Percentiles rank a stretch among this genome's conserved stretches.
These are phyloP conservation scores for Cercospora zeae-maydis DNA, from an alignment of 2,329 filamentous ascomycete genomes.

Conservation along the genomic window DNA sequence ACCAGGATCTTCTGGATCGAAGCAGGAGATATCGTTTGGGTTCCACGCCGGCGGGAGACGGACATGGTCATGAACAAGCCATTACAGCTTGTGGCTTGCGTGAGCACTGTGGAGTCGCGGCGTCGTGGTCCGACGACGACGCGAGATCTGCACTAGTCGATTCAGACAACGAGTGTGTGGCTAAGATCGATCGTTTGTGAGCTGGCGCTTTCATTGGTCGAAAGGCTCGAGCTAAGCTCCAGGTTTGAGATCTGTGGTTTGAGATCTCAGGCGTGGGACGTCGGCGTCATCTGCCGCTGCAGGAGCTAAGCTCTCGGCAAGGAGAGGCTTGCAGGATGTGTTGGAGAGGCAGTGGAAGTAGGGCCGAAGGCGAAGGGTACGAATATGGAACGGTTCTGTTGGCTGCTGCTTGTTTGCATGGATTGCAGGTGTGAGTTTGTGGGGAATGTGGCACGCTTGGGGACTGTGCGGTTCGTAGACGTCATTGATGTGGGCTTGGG, in stretches of 20 bases:
- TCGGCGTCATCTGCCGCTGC: constrained; percentile 1
- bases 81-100: not conserved
- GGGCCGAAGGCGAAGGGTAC: not conserved
- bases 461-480: constrained; percentile 4
- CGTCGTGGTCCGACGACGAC: not conserved
- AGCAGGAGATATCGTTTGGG: not conserved
- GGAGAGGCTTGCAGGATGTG: not conserved
- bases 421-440: not conserved
- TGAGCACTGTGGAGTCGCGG: not conserved
- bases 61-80: not conserved
- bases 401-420: not conserved
- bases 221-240: not conserved
- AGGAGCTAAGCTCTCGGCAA: not conserved
- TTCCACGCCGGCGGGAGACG: not conserved
- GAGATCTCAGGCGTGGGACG: not conserved
- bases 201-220: not conserved
- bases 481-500: constrained; percentile 9
- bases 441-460: not conserved
- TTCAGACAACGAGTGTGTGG: not conserved
- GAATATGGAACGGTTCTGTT: not conserved
- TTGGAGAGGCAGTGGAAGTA: not conserved
- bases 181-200: not conserved
- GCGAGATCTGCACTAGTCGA: not conserved
- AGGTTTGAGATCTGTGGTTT: not conserved
- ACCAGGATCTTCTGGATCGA: not conserved